These are phyloP conservation scores for Xylariomycetidae sp. DNA, from an alignment of 2,329 filamentous ascomycete species.

Conservation along the genomic window DNA sequence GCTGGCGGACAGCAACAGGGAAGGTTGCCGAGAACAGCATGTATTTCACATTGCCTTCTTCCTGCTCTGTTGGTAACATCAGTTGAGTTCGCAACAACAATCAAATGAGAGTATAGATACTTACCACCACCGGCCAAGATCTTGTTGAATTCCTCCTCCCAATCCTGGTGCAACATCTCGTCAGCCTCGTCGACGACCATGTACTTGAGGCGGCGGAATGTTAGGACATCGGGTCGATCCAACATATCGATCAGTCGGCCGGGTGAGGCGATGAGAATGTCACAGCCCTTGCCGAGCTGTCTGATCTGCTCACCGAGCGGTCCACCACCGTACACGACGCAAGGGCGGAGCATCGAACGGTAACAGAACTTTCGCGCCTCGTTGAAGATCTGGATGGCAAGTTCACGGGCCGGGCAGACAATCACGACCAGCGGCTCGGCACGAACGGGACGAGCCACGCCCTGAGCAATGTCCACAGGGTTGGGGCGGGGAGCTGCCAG, in stretches of 20 bases:
- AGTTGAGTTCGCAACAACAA: too few relatives aligned
- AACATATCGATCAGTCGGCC: slow-evolving; percentile 86
- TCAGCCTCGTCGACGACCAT: slow-evolving; percentile 91
- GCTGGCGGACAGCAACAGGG: slow-evolving; percentile 68
- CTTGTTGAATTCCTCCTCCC: slow-evolving; percentile 69
- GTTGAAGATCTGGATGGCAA: slow-evolving; percentile 92
- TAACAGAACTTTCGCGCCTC: slow-evolving; percentile 92
- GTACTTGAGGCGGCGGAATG: slow-evolving; percentile 72
- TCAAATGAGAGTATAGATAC: too few relatives aligned
- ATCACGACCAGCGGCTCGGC: slow-evolving; percentile 88
- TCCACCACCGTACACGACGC: slow-evolving; percentile 82
- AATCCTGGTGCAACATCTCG: slow-evolving; percentile 78
- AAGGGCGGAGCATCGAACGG: slow-evolving; percentile 88
- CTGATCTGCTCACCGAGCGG: slow-evolving; percentile 64
- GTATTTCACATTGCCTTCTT: slow-evolving; percentile 64
- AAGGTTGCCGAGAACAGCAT: slow-evolving; percentile 96
- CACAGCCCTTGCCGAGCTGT: slow-evolving; percentile 78
- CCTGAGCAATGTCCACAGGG: slow-evolving; percentile 48
- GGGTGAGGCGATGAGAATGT: slow-evolving; percentile 82
- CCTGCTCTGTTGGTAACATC: slow-evolving; percentile 68
- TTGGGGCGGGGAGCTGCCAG: slow-evolving; percentile 74
- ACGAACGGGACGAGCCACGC: slow-evolving; percentile 44
- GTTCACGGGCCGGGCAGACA: slow-evolving; percentile 80
- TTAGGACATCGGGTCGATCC: slow-evolving; percentile 62
- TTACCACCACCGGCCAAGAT: slow-evolving; percentile 79